phyloP scores from a whole-genome alignment of 179 eudicot genomes.

The Heliamphora pulchella region DNA sequence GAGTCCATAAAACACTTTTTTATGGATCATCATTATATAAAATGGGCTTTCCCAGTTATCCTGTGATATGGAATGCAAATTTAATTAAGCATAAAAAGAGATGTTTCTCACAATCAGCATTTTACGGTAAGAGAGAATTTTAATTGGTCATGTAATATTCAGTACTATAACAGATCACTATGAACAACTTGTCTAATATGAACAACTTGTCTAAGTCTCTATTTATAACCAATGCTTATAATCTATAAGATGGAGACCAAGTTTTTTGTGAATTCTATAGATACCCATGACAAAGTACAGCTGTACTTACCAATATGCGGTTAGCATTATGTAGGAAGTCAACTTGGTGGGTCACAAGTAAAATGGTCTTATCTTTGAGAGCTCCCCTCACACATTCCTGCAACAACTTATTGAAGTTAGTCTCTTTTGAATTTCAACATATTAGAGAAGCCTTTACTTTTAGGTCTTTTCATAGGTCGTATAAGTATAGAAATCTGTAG shows the following conservation, averaged over 20 bases:
- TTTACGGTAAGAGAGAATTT: background rate
- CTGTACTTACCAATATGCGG: slow-evolving; percentile 52
- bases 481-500: too few species aligned
- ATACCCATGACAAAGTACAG: background rate
- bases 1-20: too few species aligned
- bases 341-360: slow-evolving; percentile 93
- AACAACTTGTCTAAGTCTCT: background rate
- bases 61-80: background rate
- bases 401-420: slow-evolving; percentile 13
- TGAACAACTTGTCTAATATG: background rate
- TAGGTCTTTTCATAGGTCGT: background rate
- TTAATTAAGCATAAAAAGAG: background rate
- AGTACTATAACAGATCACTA: background rate
- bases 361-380: slow-evolving; percentile 60
- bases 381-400: slow-evolving; percentile 88
- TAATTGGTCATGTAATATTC: background rate
- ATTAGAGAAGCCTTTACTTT: background rate
- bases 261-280: background rate
- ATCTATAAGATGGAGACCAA: background rate
- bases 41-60: background rate
- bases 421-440: background rate
- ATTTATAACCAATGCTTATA: background rate
- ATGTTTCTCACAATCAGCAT: background rate
- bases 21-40: background rate
- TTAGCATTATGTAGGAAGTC: slow-evolving; percentile 79